phyloP scores from a whole-genome alignment of 2,329 filamentous ascomycete species.

The Trichophyton rubrum region DNA sequence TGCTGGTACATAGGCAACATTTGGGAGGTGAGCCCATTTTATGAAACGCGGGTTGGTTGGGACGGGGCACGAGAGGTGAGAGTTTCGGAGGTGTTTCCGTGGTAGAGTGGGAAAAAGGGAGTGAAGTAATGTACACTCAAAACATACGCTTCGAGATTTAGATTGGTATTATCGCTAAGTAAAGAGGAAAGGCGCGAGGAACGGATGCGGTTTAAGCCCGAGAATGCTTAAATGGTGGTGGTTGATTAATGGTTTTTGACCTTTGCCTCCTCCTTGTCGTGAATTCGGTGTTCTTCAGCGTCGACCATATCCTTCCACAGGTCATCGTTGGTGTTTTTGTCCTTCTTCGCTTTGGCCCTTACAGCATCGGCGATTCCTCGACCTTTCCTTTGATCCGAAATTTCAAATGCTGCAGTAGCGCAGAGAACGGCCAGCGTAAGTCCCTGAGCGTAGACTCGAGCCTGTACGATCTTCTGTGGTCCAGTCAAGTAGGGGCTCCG shows the following conservation, averaged over 20 bases:
- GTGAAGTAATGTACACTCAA: not conserved
- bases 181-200: not conserved
- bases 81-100: not conserved
- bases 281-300: slow-evolving; percentile 35
- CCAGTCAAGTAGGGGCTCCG: slow-evolving; percentile 62
- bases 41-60: not conserved
- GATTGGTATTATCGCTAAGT: not conserved
- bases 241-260: not conserved
- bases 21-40: not conserved
- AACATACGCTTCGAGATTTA: not conserved
- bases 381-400: slow-evolving; percentile 62
- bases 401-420: slow-evolving; percentile 71
- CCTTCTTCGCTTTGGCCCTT: slow-evolving; percentile 56
- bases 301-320: slow-evolving; percentile 60
- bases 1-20: not conserved
- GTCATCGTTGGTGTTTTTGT: slow-evolving; percentile 78
- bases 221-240: not conserved
- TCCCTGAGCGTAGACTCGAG: slow-evolving; percentile 85
- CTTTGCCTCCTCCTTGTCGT: slow-evolving; percentile 18
- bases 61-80: not conserved
- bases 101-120: not conserved
- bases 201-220: not conserved
- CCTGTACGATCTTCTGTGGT: slow-evolving; percentile 83
- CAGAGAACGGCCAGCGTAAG: slow-evolving; percentile 75
- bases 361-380: slow-evolving; percentile 32